These are phyloP conservation scores for Mallotus repandus DNA, from an alignment of 441 rosid genomes.

Conservation along the genomic window DNA sequence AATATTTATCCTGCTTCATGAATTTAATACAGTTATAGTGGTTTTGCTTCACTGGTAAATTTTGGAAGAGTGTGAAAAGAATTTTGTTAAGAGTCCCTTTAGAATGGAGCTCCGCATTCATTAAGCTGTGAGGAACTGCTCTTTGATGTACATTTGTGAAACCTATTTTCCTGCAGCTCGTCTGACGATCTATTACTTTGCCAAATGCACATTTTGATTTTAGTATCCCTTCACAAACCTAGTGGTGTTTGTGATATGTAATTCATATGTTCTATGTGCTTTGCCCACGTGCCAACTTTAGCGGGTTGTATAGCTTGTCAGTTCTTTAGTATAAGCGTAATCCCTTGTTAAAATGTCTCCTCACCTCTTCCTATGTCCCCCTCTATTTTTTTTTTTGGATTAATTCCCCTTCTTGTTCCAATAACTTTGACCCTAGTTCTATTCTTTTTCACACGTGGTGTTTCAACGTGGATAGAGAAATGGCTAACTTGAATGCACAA, in stretches of 20 bases:
- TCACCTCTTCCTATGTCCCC: background rate
- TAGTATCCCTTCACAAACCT: background rate
- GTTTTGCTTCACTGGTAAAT: background rate
- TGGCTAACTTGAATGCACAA: conserved; percentile 6
- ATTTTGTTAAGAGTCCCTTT: background rate
- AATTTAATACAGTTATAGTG: background rate
- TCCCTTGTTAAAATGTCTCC: background rate
- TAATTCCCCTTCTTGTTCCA: background rate
- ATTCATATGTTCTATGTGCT: background rate
- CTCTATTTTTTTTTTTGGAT: background rate
- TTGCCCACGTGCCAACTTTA: background rate
- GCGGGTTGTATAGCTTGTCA: background rate
- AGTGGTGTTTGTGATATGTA: background rate
- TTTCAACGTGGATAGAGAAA: conserved; percentile 21
- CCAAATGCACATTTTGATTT: background rate
- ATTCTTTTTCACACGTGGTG: conserved; percentile 16
- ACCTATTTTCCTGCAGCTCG: background rate
- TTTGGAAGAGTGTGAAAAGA: background rate
- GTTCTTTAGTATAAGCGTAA: background rate
- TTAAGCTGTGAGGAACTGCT: background rate
- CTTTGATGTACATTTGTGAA: background rate
- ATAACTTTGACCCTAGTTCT: conserved; percentile 2
- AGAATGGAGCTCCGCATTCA: background rate
- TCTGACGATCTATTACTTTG: background rate
- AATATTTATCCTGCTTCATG: background rate